phyloP scores from a whole-genome alignment of 2,329 filamentous ascomycete species.

The Pseudocercospora fuligena region DNA sequence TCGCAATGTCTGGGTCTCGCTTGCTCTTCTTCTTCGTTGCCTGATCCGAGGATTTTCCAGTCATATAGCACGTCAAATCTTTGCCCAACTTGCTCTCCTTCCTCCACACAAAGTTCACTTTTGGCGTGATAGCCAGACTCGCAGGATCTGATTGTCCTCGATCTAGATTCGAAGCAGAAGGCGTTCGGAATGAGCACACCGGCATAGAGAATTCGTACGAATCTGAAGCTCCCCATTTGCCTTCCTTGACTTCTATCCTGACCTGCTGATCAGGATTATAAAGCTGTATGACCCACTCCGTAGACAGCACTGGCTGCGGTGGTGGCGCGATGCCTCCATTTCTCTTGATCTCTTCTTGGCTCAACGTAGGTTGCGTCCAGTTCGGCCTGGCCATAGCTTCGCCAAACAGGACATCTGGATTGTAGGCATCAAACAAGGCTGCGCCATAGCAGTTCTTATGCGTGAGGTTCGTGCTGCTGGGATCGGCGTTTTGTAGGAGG shows the following conservation, averaged over 20 bases:
- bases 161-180: conserved; percentile 79
- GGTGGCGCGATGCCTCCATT: conserved; percentile 68
- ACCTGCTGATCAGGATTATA: conserved; percentile 93
- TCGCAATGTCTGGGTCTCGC: conserved; percentile 85
- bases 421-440: conserved; percentile 81
- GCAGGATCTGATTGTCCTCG: conserved; percentile 68
- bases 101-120: conserved; percentile 85
- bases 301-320: conserved; percentile 75
- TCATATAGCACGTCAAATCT: conserved; percentile 87
- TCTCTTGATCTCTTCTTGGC: conserved; percentile 75
- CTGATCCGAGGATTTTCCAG: conserved; percentile 72
- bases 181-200: conserved; percentile 78
- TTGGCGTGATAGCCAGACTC: conserved; percentile 62
- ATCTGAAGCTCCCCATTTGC: conserved; percentile 78
- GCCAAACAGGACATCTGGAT: conserved; percentile 80
- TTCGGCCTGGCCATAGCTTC: conserved; percentile 84
- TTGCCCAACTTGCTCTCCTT: conserved; percentile 83
- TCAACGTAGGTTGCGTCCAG: conserved; percentile 82
- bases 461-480: conserved; percentile 60
- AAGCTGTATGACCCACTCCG: conserved; percentile 80
- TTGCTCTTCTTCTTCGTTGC: conserved; percentile 70
- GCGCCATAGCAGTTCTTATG: conserved; percentile 85
- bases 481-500: conserved; percentile 76
- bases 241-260: conserved; percentile 69
- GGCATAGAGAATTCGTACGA: conserved; percentile 94